phyloP scores from a whole-genome alignment of 2,329 filamentous ascomycete genomes.

The Thermochaetoides dissita region DNA sequence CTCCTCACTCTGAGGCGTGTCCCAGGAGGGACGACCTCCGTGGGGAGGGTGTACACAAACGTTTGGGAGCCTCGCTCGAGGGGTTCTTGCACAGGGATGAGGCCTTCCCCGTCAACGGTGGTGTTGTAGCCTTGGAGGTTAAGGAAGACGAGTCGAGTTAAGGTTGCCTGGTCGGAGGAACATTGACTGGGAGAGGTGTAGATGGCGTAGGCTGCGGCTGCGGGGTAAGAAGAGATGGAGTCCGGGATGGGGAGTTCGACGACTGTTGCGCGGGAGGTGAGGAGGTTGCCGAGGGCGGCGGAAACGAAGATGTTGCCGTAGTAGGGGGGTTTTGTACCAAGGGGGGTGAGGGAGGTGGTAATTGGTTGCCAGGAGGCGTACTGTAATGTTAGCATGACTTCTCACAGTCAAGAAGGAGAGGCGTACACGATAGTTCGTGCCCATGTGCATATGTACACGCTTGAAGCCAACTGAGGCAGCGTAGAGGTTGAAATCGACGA shows the following conservation, averaged over 20 bases:
- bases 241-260: conserved; percentile 29
- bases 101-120: conserved; percentile 28
- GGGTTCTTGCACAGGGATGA: conserved; percentile 14
- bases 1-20: conserved; percentile 22
- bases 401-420: not conserved
- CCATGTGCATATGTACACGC: conserved; percentile 50
- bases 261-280: conserved; percentile 26
- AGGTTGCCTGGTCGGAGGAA: not conserved
- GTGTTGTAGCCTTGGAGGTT: conserved; percentile 49
- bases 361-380: conserved; percentile 49
- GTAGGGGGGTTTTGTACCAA: conserved; percentile 49
- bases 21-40: not conserved
- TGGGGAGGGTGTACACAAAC: conserved; percentile 8
- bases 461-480: conserved; percentile 40
- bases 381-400: conserved; percentile 5
- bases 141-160: conserved; percentile 33
- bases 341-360: conserved; percentile 30
- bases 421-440: conserved; percentile 40
- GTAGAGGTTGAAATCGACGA: conserved; percentile 46
- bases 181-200: conserved; percentile 25
- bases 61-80: conserved; percentile 6
- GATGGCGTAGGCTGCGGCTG: conserved; percentile 40
- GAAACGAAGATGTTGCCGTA: conserved; percentile 49
- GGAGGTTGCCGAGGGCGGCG: conserved; percentile 35
- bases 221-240: conserved; percentile 12